These are phyloP conservation scores for Anisodus tanguticus DNA, from an alignment of 257 asterid species.

Conservation along the genomic window DNA sequence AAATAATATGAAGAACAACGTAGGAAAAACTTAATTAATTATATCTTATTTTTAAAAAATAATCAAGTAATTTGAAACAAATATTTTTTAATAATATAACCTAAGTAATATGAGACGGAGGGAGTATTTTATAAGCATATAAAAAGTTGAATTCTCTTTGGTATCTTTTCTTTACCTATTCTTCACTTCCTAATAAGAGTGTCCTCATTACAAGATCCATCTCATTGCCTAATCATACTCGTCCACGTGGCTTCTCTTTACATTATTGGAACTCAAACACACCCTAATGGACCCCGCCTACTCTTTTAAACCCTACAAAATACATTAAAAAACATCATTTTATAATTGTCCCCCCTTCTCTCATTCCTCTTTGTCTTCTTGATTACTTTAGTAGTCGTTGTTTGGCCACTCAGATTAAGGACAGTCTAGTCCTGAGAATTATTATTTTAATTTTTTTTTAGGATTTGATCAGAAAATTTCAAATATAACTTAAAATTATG, in stretches of 20 bases:
- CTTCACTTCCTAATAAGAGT: neutral
- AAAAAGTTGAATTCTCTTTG: constrained; percentile 26
- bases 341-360: neutral
- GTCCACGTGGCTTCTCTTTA: constrained; percentile 40
- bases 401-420: too few relatives aligned
- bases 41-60: too few relatives aligned
- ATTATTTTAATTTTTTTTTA: too few relatives aligned
- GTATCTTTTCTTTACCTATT: neutral
- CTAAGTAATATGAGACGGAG: too few relatives aligned
- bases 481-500: too few relatives aligned
- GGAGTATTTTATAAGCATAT: neutral
- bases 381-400: neutral
- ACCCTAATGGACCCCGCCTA: constrained; percentile 30
- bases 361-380: neutral
- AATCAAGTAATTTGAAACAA: too few relatives aligned
- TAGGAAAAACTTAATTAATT: too few relatives aligned
- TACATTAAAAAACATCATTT: too few relatives aligned
- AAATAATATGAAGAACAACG: too few relatives aligned
- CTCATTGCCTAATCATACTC: constrained; percentile 40
- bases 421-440: too few relatives aligned
- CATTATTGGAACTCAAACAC: constrained; percentile 35
- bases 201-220: constrained; percentile 25
- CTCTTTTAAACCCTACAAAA: constrained; percentile 16
- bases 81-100: too few relatives aligned
- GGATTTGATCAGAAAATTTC: too few relatives aligned